phyloP scores from a whole-genome alignment of 345 rosid genomes.

The Brassica juncea region DNA sequence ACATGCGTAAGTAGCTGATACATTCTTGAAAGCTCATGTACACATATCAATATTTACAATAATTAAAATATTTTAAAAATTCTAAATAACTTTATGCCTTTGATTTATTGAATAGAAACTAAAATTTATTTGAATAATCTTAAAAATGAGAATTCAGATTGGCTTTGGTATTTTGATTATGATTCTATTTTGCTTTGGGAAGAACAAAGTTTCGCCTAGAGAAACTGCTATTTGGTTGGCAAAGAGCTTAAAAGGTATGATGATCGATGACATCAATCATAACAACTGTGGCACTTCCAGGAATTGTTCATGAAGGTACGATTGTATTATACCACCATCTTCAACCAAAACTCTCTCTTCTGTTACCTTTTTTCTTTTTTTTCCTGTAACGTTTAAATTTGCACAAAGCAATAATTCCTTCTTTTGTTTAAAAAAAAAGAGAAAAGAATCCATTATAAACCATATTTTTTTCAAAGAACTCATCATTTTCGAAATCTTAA shows the following conservation, averaged over 20 bases:
- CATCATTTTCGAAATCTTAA: constrained; percentile 22
- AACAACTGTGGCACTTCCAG: constrained; percentile 35
- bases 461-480: background rate
- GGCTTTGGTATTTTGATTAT: too few relatives aligned
- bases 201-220: constrained; percentile 93
- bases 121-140: too few relatives aligned
- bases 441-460: background rate
- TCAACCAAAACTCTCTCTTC: constrained; percentile 10
- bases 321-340: constrained; percentile 7
- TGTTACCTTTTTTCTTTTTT: background rate
- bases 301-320: constrained; percentile 27
- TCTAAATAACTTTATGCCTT: too few relatives aligned
- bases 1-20: too few relatives aligned
- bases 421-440: background rate
- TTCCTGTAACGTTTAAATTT: constrained; percentile 8
- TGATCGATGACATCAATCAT: constrained; percentile 64
- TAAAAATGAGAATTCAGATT: too few relatives aligned
- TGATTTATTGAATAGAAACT: too few relatives aligned
- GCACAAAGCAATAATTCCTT: constrained; percentile 27
- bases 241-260: constrained; percentile 93
- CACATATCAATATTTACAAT: too few relatives aligned
- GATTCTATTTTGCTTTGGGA: too few relatives aligned
- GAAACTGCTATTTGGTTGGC: constrained; percentile 99
- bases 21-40: too few relatives aligned
- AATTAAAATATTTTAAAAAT: too few relatives aligned